Evolutionary conservation across 2,329 filamentous ascomycete species (phyloP).

Genomic region (Zasmidium angulare): DNA sequence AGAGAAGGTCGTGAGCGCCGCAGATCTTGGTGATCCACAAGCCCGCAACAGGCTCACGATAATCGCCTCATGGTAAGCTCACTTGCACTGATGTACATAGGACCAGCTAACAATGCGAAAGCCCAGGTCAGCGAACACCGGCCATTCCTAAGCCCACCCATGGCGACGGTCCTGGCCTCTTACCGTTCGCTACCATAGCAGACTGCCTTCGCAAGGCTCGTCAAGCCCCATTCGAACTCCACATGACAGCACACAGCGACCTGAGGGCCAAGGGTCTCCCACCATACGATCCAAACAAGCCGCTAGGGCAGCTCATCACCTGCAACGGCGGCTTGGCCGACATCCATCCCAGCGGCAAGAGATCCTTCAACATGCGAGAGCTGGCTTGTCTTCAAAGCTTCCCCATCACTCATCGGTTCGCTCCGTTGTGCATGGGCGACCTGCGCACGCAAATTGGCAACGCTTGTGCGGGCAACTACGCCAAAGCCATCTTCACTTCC

Average conservation of each 20-base stretch:
- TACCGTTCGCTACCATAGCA: slow-evolving; percentile 42
- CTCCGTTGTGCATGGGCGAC: slow-evolving; percentile 33
- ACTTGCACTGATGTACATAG: too few relatives aligned
- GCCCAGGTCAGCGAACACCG: slow-evolving; percentile 70
- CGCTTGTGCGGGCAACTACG: slow-evolving; percentile 59
- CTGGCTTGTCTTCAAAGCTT: slow-evolving; percentile 70
- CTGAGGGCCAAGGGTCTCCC: neutral
- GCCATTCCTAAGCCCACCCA: slow-evolving; percentile 55
- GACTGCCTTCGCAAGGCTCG: slow-evolving; percentile 36
- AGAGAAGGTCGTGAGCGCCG: slow-evolving; percentile 62
- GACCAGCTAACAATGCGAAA: slow-evolving; percentile 39
- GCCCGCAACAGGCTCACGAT: slow-evolving; percentile 51
- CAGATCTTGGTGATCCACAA: slow-evolving; percentile 53
- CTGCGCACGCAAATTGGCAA: slow-evolving; percentile 71
- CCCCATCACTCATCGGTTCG: slow-evolving; percentile 62
- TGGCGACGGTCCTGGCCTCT: slow-evolving; percentile 27
- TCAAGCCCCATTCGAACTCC: slow-evolving; percentile 2
- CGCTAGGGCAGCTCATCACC: slow-evolving; percentile 62
- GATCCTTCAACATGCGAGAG: slow-evolving; percentile 67
- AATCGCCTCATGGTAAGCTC: slow-evolving; percentile 53
- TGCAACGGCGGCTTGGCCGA: slow-evolving; percentile 59
- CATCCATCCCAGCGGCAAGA: slow-evolving; percentile 63
- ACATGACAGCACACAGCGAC: slow-evolving; percentile 13
- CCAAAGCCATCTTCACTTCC: slow-evolving; percentile 15
- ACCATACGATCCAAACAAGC: slow-evolving; percentile 50